phyloP scores from a whole-genome alignment of 768 basidiomycete genomes.

The Pholiota conissans region DNA sequence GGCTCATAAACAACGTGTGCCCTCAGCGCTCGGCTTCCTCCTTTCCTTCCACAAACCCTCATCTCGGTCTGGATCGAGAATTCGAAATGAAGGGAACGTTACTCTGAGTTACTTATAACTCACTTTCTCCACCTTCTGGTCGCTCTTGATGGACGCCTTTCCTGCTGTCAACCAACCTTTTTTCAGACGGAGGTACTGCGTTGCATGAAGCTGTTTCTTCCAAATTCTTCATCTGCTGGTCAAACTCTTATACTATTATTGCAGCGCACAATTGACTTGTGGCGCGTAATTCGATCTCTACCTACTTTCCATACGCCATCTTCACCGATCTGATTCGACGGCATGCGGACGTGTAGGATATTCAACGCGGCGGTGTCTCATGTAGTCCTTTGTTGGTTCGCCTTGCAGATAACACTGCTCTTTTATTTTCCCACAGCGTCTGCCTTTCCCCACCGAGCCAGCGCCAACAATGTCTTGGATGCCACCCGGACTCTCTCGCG shows the following conservation, averaged over 20 bases:
- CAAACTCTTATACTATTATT: background rate
- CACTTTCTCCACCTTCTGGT: slow-evolving; percentile 6
- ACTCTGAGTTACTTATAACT: slow-evolving; percentile 20
- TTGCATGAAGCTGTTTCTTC: slow-evolving; percentile 6
- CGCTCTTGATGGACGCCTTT: slow-evolving; percentile 22
- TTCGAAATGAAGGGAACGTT: slow-evolving; percentile 21
- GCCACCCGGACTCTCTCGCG: background rate
- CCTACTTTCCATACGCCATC: background rate
- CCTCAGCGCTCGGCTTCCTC: slow-evolving; percentile 7
- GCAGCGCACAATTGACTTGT: slow-evolving; percentile 16
- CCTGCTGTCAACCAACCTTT: slow-evolving; percentile 15
- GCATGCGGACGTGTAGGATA: background rate
- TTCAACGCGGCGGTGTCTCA: slow-evolving; percentile 10
- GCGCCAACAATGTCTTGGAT: slow-evolving; percentile 4
- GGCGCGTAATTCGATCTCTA: background rate
- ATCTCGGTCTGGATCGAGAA: slow-evolving; percentile 23
- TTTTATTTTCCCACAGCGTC: background rate
- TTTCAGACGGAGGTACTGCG: slow-evolving; percentile 9
- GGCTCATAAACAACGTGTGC: slow-evolving; percentile 16
- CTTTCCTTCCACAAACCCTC: slow-evolving; percentile 13
- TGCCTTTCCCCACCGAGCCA: slow-evolving; percentile 10
- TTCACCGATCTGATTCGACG: background rate
- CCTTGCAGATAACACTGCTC: background rate
- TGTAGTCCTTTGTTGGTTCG: background rate
- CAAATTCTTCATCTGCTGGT: background rate